Evolutionary conservation across 2,329 filamentous ascomycete genomes (phyloP).

Genomic region (Chrysosporium queenslandicum): DNA sequence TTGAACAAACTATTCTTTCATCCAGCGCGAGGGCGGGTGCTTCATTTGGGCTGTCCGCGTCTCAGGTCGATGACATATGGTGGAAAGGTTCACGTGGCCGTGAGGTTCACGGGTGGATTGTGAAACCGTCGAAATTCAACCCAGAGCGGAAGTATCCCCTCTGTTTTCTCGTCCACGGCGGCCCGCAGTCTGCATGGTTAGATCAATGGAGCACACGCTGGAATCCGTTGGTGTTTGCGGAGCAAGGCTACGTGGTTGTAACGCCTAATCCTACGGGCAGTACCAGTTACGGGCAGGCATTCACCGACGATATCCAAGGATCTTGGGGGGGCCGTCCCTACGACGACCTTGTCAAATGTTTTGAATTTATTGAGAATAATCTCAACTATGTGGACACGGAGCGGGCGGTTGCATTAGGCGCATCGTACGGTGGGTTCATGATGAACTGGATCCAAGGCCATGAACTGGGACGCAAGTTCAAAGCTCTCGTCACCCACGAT

Average conservation of each 20-base stretch:
- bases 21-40: conserved; percentile 31
- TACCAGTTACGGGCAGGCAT: conserved; percentile 46
- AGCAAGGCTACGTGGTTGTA: conserved; percentile 53
- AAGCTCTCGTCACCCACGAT: conserved; percentile 48
- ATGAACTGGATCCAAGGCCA: conserved; percentile 51
- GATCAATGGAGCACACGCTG: conserved; percentile 47
- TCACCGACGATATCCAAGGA: conserved; percentile 44
- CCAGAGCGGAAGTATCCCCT: conserved; percentile 43
- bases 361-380: conserved; percentile 43
- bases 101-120: conserved; percentile 38
- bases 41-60: conserved; percentile 33
- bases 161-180: conserved; percentile 47
- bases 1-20: conserved; percentile 28
- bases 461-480: conserved; percentile 46
- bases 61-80: conserved; percentile 39
- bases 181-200: conserved; percentile 43
- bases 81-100: conserved; percentile 38
- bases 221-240: conserved; percentile 49
- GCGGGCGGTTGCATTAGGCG: conserved; percentile 45
- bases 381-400: conserved; percentile 45
- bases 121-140: conserved; percentile 40
- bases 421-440: conserved; percentile 52
- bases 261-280: conserved; percentile 51
- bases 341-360: conserved; percentile 46
- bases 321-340: conserved; percentile 47